Conservation (phyloP, 495 filamentous ascomycete species). For the Bombardia bombarda region DNA sequence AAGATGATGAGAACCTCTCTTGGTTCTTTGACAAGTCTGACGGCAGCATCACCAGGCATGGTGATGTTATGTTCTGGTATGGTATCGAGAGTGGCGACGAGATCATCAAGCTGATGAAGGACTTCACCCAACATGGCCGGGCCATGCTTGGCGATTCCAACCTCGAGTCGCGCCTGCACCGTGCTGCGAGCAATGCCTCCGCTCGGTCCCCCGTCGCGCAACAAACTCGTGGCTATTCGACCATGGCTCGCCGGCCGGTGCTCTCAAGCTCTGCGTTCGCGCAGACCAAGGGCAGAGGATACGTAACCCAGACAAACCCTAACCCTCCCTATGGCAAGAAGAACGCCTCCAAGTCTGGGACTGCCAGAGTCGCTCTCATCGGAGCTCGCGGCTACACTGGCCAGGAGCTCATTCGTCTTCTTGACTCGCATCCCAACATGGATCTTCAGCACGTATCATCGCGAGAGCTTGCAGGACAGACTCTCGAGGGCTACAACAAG, state of each 20-base stretch:
- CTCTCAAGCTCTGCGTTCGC: slow-evolving; percentile 11
- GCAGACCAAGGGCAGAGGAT: slow-evolving; percentile 36
- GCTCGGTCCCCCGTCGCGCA: slow-evolving; percentile 29
- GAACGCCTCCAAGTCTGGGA: slow-evolving; percentile 75
- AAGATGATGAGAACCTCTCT: slow-evolving; percentile 92
- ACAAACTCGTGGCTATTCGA: slow-evolving; percentile 60
- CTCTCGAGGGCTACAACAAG: slow-evolving; percentile 86
- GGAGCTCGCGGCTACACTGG: slow-evolving; percentile 95
- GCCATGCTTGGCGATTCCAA: slow-evolving; percentile 89
- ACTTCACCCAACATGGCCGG: slow-evolving; percentile 76
- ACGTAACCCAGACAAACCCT: slow-evolving; percentile 78
- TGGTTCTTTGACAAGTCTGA: slow-evolving; percentile 99
- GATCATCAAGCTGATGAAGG: slow-evolving; percentile 76
- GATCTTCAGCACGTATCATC: slow-evolving; percentile 92
- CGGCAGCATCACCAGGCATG: slow-evolving; percentile 75
- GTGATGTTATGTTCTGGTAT: slow-evolving; percentile 95
- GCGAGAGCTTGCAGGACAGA: slow-evolving; percentile 84
- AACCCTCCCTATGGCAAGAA: slow-evolving; percentile 95
- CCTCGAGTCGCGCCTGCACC: slow-evolving; percentile 73
- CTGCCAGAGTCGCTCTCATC: slow-evolving; percentile 82
- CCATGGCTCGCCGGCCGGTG: slow-evolving; percentile 35
- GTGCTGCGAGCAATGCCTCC: slow-evolving; percentile 55
- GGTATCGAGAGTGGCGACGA: slow-evolving; percentile 81
- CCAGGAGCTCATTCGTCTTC: slow-evolving; percentile 80
- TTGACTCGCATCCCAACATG: slow-evolving; percentile 89